A percentile compares a stretch with the other conserved stretches of the same genome.
These are phyloP conservation scores for Phellopilus nigrolimitatus DNA, from an alignment of 1,284 basidiomycete species.

Conservation along the genomic window DNA sequence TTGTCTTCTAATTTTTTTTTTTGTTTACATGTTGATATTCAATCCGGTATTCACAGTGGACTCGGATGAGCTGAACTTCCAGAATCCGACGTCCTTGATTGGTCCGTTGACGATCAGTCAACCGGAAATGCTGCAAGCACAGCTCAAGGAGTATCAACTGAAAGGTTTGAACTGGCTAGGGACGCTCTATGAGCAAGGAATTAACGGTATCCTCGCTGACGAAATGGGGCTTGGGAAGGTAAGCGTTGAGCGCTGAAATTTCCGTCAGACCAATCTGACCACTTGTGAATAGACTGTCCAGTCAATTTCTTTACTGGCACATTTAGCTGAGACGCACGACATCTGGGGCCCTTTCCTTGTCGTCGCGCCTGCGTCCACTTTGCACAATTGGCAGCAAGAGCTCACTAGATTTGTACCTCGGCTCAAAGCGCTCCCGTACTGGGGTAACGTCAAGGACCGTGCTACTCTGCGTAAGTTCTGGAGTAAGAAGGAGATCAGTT, in stretches of 20 bases:
- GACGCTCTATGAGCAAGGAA: constrained; percentile 97
- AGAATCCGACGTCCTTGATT: constrained; percentile 93
- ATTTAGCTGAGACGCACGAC: constrained; percentile 95
- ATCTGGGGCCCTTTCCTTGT: constrained; percentile 99
- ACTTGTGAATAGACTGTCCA: constrained; percentile 78
- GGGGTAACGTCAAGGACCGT: constrained; percentile 97
- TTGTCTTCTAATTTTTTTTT: constrained; percentile 4
- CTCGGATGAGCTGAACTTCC: constrained; percentile 97
- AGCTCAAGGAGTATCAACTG: constrained; percentile 97
- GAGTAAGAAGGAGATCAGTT: constrained; percentile 97
- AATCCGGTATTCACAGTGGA: constrained; percentile 54
- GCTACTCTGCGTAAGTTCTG: constrained; percentile 94
- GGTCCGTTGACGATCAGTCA: constrained; percentile 86
- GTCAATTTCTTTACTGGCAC: constrained; percentile 95
- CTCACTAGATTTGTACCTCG: constrained; percentile 92
- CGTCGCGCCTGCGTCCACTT: constrained; percentile 94
- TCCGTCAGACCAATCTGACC: constrained; percentile 5
- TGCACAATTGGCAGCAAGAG: constrained; percentile 99
- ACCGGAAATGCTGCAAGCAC: constrained; percentile 95
- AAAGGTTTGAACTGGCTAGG: constrained; percentile 99
- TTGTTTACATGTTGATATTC: constrained; percentile 7
- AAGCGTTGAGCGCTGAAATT: constrained; percentile 18
- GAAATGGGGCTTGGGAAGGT: constrained; percentile 98
- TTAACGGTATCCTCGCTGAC: constrained; percentile 97
- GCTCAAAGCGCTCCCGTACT: constrained; percentile 95